These are phyloP conservation scores for Cladophialophora immunda DNA, from an alignment of 2,329 filamentous ascomycete genomes.

Conservation along the genomic window DNA sequence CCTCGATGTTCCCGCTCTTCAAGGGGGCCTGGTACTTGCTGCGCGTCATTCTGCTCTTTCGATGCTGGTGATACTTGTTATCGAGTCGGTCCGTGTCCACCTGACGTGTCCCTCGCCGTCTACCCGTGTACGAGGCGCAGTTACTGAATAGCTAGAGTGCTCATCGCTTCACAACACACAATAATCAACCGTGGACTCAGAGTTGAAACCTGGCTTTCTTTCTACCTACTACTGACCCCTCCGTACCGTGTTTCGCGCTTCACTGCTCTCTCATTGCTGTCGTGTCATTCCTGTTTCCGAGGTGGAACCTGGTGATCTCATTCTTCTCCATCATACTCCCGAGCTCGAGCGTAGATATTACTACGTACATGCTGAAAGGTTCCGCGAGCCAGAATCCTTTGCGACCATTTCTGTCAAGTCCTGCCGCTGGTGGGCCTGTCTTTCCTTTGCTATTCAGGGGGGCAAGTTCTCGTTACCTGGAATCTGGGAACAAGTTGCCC, in stretches of 20 bases:
- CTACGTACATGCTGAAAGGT: background rate
- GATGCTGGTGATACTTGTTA: background rate
- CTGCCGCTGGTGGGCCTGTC: background rate
- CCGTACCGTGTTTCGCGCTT: background rate
- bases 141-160: no score
- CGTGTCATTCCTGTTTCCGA: background rate
- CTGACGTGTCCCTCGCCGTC: background rate
- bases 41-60: background rate
- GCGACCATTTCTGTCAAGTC: background rate
- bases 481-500: background rate
- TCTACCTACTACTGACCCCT: background rate
- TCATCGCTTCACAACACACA: background rate
- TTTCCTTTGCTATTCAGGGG: background rate
- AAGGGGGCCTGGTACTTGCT: background rate
- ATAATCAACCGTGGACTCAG: background rate
- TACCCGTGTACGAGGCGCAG: no score
- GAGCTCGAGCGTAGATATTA: background rate
- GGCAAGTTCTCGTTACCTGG: background rate
- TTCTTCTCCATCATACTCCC: background rate
- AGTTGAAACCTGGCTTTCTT: background rate
- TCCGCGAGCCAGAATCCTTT: conserved; percentile 1
- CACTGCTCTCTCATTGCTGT: background rate
- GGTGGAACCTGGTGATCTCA: background rate
- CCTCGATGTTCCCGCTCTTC: background rate
- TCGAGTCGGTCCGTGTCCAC: background rate